Evolutionary conservation across 768 basidiomycete genomes (phyloP), one percentile per base, ranked within the genome.

Genomic region (Collybia nuda): DNA sequence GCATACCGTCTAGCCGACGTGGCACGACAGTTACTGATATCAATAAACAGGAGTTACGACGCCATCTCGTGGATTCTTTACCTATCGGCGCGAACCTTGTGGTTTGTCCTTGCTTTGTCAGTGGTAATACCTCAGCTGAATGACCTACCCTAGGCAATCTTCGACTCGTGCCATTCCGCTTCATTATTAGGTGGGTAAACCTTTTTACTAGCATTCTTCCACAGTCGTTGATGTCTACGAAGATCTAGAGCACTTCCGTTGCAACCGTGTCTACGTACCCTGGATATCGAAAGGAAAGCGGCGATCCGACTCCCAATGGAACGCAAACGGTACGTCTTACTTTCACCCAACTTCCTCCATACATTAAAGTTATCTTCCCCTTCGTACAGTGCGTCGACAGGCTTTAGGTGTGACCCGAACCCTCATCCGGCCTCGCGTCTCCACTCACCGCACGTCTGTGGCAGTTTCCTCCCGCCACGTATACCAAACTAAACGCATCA

Each of bases 211-310:
- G 28, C 37, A 14, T 6, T 7, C 24, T 26, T 7, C 24, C 24
- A n/a, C n/a, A 28, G 11, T 28, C 28, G 11, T 11, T 11, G 11
- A 8, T 21, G 8, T 44, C 7, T 44, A 50, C n/a, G 37, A n/a
- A 24, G 77, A 77, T 50, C 62, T 79, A 2, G 63, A 71, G 11
- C 76, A 79, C 52, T 66, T 65, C 40, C 65, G 68, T 0, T 79
- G 76, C 48, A 77, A 79, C 50, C 63, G 71, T 15, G 70, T 76
- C 2, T 77, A 70, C 40, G 73, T 76, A 1, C 77, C 77, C 0
- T 79, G 75, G 75, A 51, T 71, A 2, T 75, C 71, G 32, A 77
- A 76, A 53, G 75, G 73, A 12, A 62, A 56, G 24, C 56, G 77
- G 5, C 58, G 63, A 29, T 71, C 72, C 26, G 61, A 68, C 37